phyloP scores from a whole-genome alignment of 352 stramenopile species.

The Phytophthora pini region DNA sequence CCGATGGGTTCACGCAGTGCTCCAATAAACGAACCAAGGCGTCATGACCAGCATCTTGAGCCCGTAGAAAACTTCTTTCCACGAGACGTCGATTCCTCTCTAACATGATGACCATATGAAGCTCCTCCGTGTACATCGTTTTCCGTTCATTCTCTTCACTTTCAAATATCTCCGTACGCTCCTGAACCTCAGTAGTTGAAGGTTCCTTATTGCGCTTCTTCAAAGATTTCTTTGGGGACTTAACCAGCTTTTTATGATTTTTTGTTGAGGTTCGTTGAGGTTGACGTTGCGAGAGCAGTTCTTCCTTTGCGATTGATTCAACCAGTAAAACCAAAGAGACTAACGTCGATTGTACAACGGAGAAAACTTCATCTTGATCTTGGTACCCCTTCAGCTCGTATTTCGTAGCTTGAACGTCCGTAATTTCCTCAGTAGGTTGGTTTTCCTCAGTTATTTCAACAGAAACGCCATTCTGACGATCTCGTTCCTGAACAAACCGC shows the following conservation, averaged over 20 bases:
- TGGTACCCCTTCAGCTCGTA: slow-evolving; percentile 15
- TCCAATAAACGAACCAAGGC: slow-evolving; percentile 56
- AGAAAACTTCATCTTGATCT: background rate
- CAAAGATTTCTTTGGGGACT: background rate
- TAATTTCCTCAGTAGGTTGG: background rate
- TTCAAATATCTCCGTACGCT: slow-evolving; percentile 50
- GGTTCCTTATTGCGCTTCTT: slow-evolving; percentile 11
- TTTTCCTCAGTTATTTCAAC: slow-evolving; percentile 3
- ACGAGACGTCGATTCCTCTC: slow-evolving; percentile 46
- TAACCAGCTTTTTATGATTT: slow-evolving; percentile 23
- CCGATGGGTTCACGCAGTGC: slow-evolving; percentile 58
- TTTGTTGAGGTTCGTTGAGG: slow-evolving; percentile 3
- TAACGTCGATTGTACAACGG: slow-evolving; percentile 21
- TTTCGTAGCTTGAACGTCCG: background rate
- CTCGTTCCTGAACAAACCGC: slow-evolving; percentile 23
- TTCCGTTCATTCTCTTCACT: slow-evolving; percentile 53
- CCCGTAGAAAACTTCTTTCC: slow-evolving; percentile 53
- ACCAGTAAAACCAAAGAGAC: slow-evolving; percentile 25
- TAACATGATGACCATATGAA: slow-evolving; percentile 52
- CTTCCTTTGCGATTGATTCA: slow-evolving; percentile 18
- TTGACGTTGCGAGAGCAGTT: slow-evolving; percentile 3
- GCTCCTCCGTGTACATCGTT: slow-evolving; percentile 51
- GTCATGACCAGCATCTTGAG: slow-evolving; percentile 58
- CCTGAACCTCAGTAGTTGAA: slow-evolving; percentile 13
- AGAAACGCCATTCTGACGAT: slow-evolving; percentile 12